Evolutionary conservation across 2,329 filamentous ascomycete genomes (phyloP), one percentile per base, ranked within the genome.

Genomic region (Coleophoma crateriformis): DNA sequence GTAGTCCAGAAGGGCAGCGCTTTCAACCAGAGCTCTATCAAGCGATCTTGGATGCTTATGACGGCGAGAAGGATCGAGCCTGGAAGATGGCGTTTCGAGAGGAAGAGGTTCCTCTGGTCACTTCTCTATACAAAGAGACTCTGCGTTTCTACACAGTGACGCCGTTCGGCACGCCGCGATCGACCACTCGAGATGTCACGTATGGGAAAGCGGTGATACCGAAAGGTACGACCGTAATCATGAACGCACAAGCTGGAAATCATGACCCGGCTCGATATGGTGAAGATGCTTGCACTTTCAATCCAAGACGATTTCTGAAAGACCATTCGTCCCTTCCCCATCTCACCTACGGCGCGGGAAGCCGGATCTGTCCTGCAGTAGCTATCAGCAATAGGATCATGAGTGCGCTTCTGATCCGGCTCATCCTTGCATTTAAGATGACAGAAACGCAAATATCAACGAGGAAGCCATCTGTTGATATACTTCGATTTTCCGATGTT

Each of bases 161-260:
- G 7, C 59, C 58, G 2, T 61, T 52, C 37, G 58, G 58, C 0
- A 50, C 52, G 4, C 54, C 54, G 3, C 49, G 59, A 11, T 54
- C 50, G 12, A 56, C 59, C 2, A 50, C 19, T 50, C 15, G 48
- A 19, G 56, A 59, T 35, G 51, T 60, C 47, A 11, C 15, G 14
- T 56, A 55, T 45, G 43, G 49, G 7, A 27, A 27, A 10, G 43
- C 46, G 11, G 33, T 54, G 32, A 54, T 61, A 20, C 59, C 58
- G 2, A 57, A 56, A 35, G 59, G 59, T 8, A 56, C 53, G 32
- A 56, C 59, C 4, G 52, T 61, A 46, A 55, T 60, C 43, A 56
- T 61, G 58, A 61, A 60, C 47, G 59, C 58, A 12, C 59, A 61
- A 34, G 50, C 54, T 39, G 59, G 52, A 11, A 59, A 60, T 46